Conservation (phyloP, 331 rosid species). For the Rhamnella rubrinervis region DNA sequence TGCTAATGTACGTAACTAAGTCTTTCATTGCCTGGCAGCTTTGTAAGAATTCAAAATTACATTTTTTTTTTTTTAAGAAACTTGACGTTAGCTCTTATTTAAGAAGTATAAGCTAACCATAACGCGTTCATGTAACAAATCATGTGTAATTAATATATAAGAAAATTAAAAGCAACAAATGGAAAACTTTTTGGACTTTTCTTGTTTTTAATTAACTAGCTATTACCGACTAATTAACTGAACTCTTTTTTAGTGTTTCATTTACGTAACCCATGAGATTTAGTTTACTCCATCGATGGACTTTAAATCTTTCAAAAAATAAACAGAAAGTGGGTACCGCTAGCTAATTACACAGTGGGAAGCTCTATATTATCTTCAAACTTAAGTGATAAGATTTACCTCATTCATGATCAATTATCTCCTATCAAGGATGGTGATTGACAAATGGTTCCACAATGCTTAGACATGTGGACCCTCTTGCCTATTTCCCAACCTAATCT, state of each 20-base stretch:
- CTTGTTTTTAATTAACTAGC: not conserved
- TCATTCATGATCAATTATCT: constrained; percentile 29
- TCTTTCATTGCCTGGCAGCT: no score
- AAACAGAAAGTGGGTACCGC: not conserved
- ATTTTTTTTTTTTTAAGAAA: no score
- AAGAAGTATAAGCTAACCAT: no score
- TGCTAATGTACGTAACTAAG: no score
- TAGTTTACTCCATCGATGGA: constrained; percentile 9
- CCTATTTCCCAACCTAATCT: constrained; percentile 12
- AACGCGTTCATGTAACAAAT: no score
- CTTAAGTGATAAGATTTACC: constrained; percentile 51
- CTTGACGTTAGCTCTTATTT: no score
- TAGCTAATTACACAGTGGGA: constrained; percentile 14
- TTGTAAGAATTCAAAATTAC: no score
- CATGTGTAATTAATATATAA: no score
- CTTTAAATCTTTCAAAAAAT: constrained; percentile 2
- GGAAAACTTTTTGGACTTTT: no score
- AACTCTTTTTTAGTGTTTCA: constrained; percentile 13
- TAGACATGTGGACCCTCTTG: constrained; percentile 53
- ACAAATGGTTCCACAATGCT: constrained; percentile 46
- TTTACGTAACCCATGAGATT: constrained; percentile 12
- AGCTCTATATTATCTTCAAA: constrained; percentile 33
- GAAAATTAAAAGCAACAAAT: no score
- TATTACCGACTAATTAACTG: constrained; percentile 12
- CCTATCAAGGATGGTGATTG: constrained; percentile 40